Evolutionary conservation across 371 early-diverging fungal genomes (phyloP), one percentile per base, ranked within the genome.

Genomic region (Thermomucor indicae-seudaticae): DNA sequence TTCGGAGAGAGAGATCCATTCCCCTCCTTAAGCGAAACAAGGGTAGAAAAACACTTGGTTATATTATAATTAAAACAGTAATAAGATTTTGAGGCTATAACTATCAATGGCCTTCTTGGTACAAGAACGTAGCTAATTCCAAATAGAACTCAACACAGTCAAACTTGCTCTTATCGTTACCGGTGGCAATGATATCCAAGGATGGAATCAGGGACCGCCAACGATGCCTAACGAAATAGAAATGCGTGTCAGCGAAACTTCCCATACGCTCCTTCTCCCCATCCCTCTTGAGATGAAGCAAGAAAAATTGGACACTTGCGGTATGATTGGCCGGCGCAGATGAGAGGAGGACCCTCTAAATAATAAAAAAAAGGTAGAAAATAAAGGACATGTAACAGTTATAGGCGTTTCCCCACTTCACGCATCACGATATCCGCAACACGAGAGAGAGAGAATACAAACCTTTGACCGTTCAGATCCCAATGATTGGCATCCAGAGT

Each of bases 401-500:
- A 37, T 37, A 37, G 4, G 19, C 4, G 19, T 5, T 16, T 37
- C 19, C 37, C 32, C 7, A 8, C 14, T 32, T 32, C 14, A 8
- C 14, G 7, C 32, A 32, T 8, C 8, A 32, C 14, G 32, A 32
- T 14, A 32, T 19, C 37, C 37, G 10, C 37, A 37, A 37, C 16
- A 16, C 37, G 14, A 16, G 5, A 5, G 3, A 25, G 32, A 24
- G 14, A 29, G 7, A 45, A 27, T 28, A 47, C 51, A 43, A 42
- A 60, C 61, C 58, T 54, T 55, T 63, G 55, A 10, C 65, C 76
- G 54, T 80, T 86, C 38, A 95, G 74, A 60, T 88, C 91, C 84
- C 88, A 95, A 61, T 95, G 93, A 54, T 91, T 87, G 19, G 87
- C 85, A 31, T 84, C 69, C 19, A 93, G 75, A 10, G 89, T 86